Evolutionary conservation across 2,329 filamentous ascomycete species (phyloP), one percentile per base, ranked within the genome.

Genomic region (Westerdykella aurantiaca): DNA sequence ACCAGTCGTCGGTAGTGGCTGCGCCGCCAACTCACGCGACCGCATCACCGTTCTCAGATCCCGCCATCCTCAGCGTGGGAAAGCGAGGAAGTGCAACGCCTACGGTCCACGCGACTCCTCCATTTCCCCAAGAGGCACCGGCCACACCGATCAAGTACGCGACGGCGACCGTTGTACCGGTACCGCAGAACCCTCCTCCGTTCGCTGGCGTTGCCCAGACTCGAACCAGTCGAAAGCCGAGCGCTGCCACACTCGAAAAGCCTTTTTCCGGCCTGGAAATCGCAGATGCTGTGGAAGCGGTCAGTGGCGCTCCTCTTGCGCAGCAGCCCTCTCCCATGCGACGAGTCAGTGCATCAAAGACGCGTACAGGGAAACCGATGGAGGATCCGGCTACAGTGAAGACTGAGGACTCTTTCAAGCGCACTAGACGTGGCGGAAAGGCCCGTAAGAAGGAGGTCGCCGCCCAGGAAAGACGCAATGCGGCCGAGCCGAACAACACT

Each of bases 1-100:
- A 41, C 43, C 14, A 43, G 40, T 14, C 47, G 37, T 21, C 42
- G 17, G 34, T 44, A 43, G 38, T 49, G 37, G 39, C 43, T 18
- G 35, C 56, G 38, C 49, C 55, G 10, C 47, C 55, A 33, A 48
- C 60, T 43, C 55, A 29, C 56, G 33, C 50, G 58, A 21, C 70
- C 50, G 54, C 72, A 23, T 57, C 73, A 23, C 44, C 55, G 0
- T 88, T 93, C 57, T 76, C 83, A n/a, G 88, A 94, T 56, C 88
- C 88, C 10, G 88, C 88, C 3, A 94, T 94, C 43, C 63, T 94
- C 37, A 89, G 86, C 60, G 78, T 87, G 61, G 66, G 66, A 16
- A 72, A 65, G 47, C 54, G 57, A 56, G 47, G 66, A 56, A 51
- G 53, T 29, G 52, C 52, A 23, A 61, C 62, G 2, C 25, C 38